A percentile compares a stretch with the other conserved stretches of the same genome.
phyloP scores from a whole-genome alignment of 176 grass and related monocot genomes.

The Triticum monococcum region DNA sequence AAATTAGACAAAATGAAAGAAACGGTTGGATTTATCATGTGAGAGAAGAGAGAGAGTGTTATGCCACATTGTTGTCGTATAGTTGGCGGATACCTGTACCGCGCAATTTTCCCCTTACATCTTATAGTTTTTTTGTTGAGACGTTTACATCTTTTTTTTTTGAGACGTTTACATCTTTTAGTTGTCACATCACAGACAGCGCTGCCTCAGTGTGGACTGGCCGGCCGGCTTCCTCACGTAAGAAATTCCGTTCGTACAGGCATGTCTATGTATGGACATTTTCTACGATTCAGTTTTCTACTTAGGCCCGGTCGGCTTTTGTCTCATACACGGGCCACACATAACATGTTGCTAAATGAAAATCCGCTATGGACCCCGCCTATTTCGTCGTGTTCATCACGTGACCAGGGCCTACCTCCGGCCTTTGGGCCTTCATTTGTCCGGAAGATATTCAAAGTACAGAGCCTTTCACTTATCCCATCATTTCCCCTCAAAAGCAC shows the following conservation, averaged over 20 bases:
- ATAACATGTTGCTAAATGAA: background rate
- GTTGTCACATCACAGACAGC: background rate
- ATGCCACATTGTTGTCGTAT: no score
- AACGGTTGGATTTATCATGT: no score
- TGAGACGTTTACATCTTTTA: no score
- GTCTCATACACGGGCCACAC: conserved; percentile 8
- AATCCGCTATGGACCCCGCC: background rate
- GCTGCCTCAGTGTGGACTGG: background rate
- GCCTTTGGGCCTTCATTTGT: conserved; percentile 13
- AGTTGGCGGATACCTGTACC: no score
- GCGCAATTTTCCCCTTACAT: no score
- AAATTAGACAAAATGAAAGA: no score
- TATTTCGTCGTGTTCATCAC: background rate
- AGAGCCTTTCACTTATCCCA: background rate
- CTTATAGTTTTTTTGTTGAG: no score
- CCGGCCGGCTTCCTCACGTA: background rate
- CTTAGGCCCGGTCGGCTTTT: background rate
- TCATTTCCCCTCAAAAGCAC: background rate
- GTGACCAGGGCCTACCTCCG: background rate
- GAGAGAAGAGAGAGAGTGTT: no score
- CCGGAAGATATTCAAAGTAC: background rate
- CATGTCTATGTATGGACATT: background rate
- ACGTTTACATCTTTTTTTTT: no score
- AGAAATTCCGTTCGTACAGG: background rate
- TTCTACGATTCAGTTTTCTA: background rate